phyloP scores from a whole-genome alignment of 805 yeast species.

The Saccharomyces eubayanus region DNA sequence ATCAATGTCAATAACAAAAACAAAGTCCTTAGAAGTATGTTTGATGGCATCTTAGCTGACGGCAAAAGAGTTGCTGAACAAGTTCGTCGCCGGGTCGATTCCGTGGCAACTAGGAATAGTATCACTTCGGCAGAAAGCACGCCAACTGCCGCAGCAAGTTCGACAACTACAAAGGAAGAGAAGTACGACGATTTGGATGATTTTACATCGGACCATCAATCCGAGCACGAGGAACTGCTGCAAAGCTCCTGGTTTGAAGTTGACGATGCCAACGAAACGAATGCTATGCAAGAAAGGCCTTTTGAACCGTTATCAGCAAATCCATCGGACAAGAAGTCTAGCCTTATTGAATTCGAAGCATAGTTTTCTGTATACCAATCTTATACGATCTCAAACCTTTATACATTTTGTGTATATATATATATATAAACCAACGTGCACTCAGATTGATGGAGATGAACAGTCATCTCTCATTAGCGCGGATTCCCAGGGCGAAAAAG shows the following conservation, averaged over 20 bases:
- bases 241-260: constrained; percentile 25
- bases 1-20: constrained; percentile 38
- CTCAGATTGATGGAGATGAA: background rate
- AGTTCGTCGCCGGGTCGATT: constrained; percentile 81
- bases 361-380: constrained; percentile 2
- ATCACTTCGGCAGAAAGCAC: constrained; percentile 13
- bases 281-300: constrained; percentile 12
- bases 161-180: constrained; percentile 8
- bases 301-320: constrained; percentile 9
- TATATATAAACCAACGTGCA: background rate
- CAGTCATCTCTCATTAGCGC: background rate
- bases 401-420: background rate
- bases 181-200: constrained; percentile 28
- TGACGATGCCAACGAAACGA: constrained; percentile 12
- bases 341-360: constrained; percentile 29
- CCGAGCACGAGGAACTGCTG: constrained; percentile 24
- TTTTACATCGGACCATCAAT: constrained; percentile 22
- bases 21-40: constrained; percentile 71
- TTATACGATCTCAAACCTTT: background rate
- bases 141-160: constrained; percentile 2
- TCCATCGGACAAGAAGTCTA: constrained; percentile 5
- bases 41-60: constrained; percentile 85
- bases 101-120: constrained; percentile 38
- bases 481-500: background rate
- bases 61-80: constrained; percentile 87